Evolutionary conservation across 768 basidiomycete species (phyloP), one percentile per base, ranked within the genome.

Genomic region (Mycena rebaudengoi): DNA sequence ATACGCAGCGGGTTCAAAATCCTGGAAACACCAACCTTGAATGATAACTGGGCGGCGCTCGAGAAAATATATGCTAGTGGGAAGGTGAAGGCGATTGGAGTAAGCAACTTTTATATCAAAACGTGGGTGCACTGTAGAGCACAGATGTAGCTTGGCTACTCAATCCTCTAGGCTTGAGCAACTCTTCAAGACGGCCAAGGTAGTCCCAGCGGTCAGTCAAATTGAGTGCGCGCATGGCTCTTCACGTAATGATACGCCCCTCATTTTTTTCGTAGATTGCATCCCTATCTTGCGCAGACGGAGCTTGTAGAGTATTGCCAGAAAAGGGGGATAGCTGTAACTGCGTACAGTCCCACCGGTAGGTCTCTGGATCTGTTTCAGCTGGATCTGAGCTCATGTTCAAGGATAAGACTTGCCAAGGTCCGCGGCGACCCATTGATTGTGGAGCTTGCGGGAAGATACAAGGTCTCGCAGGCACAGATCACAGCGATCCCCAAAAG

Each of bases 401-500:
- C 35, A 37, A 10, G 35, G 35, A 37, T 10, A 37, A 18, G 83
- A 3, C 82, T 82, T 63, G 72, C 76, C n/a, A 75, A 64, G 35
- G 82, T 87, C 28, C 80, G 82, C 16, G 76, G 70, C 20, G 82
- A 88, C 66, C 83, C 83, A 0, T 61, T 78, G 7, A 80, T 86
- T 44, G 66, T 74, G 25, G 71, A 76, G 50, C 70, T 88, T 5
- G 85, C 85, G 12, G 66, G 75, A 60, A 86, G 85, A 62, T 81
- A 86, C 70, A 77, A 76, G 5, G 82, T 76, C 2, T 73, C 78
- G 1, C 75, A 84, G 1, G 82, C 77, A 4, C 85, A 86, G 70
- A 72, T 88, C 33, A 79, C 80, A 20, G 76, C 80, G 12, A 75
- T 86, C 10, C 85, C 86, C 2, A 85, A 84, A 74, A 86, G 84